Percentiles rank a stretch among this genome's conserved stretches.
phyloP scores from a whole-genome alignment of 1,284 basidiomycete genomes.

The Schizophyllum commune region DNA sequence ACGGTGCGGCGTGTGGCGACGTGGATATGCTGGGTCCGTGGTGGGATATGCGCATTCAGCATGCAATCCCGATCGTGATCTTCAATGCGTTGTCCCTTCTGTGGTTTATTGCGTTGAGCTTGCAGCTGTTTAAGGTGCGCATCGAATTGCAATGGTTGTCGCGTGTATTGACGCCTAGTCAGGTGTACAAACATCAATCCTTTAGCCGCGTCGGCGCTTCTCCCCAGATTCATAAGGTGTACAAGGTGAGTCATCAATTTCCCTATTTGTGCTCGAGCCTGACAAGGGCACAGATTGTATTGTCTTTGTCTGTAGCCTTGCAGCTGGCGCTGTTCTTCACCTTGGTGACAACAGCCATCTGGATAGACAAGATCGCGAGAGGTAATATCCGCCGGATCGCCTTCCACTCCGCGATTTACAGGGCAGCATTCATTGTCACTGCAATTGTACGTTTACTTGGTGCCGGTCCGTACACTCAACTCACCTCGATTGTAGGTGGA shows the following conservation, averaged over 20 bases:
- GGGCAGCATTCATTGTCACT: conserved; percentile 32
- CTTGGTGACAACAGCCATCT: conserved; percentile 38
- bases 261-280: not conserved
- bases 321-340: conserved; percentile 48
- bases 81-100: conserved; percentile 26
- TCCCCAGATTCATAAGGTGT: conserved; percentile 34
- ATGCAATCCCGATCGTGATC: conserved; percentile 28
- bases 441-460: conserved; percentile 27
- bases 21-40: conserved; percentile 30
- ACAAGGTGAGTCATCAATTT: conserved; percentile 27
- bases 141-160: not conserved
- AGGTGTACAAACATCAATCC: conserved; percentile 42
- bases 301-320: conserved; percentile 40
- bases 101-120: conserved; percentile 25
- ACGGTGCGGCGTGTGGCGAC: conserved; percentile 26
- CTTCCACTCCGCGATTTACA: conserved; percentile 27
- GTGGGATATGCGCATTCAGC: conserved; percentile 25
- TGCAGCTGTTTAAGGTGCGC: conserved; percentile 32
- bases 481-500: conserved; percentile 24
- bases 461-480: not conserved
- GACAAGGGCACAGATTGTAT: conserved; percentile 28
- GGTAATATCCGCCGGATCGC: conserved; percentile 25
- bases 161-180: not conserved
- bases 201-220: conserved; percentile 47
- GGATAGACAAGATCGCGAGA: conserved; percentile 42